Base-by-base conservation (phyloP, 2,329 filamentous ascomycete species). In the Penicillium sclerotiorum region DNA sequence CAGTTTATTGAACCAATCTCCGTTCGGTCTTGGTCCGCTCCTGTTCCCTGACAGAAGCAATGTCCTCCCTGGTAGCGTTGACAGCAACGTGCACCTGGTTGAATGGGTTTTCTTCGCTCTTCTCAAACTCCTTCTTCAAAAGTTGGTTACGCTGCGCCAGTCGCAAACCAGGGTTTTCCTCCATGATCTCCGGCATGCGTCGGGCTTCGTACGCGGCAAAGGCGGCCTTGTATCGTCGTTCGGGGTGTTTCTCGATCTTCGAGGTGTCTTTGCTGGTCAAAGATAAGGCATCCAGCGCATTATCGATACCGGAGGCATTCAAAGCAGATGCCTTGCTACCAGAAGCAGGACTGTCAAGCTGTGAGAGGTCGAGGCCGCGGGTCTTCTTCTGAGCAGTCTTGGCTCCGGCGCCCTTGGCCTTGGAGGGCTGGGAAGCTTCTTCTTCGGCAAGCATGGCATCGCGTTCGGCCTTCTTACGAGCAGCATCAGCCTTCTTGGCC, bases 81-180 rank as follows among this genome's bases (percentile, higher is more conserved):
- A 90, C 95, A 3, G 78, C 72, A 2, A 85, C 89, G 44, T 78
- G 83, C 13, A 87, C 85, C 75, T 95, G 90, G 75, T 96, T 96
- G 76, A 95, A 94, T 12, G 94, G 94, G 71, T 99, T 99, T 63
- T 97, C 93, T 1, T 89, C 87, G 65, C 88, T 89, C 79, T 90
- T 95, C 73, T 95, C 88, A 71, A 97, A 99, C 76, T 97, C 94
- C 79, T 95, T 95, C 55, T 83, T 75, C 59, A 95, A 89, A 66
- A 86, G 80, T 56, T 93, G 88, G 64, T 92, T 86, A 73, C 89
- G 87, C 81, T 96, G 92, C 61, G 95, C 84, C 61, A 89, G 78
- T 49, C 92, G 80, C 67, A 97, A 72, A 1, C 90, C 90, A 49
- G 87, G 85, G 45, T 87, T 88, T 70, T 96, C 91, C 47, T 83